A percentile compares a stretch with the other conserved stretches of the same genome.
phyloP scores from a whole-genome alignment of 768 basidiomycete genomes.

The Albatrellus ellisii region DNA sequence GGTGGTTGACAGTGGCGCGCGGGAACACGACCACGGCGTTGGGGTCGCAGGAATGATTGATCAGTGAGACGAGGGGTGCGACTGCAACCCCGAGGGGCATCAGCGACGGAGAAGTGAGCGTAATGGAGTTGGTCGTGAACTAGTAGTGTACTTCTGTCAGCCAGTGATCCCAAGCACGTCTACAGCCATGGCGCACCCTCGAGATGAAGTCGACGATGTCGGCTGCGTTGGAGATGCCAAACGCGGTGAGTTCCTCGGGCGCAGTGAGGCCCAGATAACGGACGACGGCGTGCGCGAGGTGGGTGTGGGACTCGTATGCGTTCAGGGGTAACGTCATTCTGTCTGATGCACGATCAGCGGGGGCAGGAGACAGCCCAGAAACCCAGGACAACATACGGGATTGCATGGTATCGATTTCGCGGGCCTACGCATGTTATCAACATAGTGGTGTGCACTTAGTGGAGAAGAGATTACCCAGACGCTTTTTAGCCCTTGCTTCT shows the following conservation, averaged over 20 bases:
- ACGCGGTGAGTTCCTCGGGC: slow-evolving; percentile 43
- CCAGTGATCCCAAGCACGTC: not conserved
- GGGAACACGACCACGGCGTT: slow-evolving; percentile 93
- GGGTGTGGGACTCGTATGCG: slow-evolving; percentile 43
- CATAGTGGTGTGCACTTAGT: too few species aligned
- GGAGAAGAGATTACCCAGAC: too few species aligned
- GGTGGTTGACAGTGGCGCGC: slow-evolving; percentile 25
- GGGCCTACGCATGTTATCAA: slow-evolving; percentile 29
- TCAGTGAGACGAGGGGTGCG: slow-evolving; percentile 64
- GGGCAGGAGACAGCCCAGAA: not conserved
- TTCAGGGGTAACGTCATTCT: slow-evolving; percentile 36
- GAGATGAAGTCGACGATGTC: slow-evolving; percentile 65
- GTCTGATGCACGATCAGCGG: slow-evolving; percentile 28
- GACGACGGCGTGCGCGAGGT: slow-evolving; percentile 63
- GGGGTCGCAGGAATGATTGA: slow-evolving; percentile 82
- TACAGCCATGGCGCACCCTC: slow-evolving; percentile 30
- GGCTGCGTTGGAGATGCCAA: slow-evolving; percentile 38
- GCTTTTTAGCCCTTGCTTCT: slow-evolving; percentile 38
- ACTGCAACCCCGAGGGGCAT: slow-evolving; percentile 77
- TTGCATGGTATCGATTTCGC: slow-evolving; percentile 56
- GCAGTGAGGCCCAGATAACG: slow-evolving; percentile 52
- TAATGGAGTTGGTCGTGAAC: slow-evolving; percentile 90
- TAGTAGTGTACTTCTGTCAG: slow-evolving; percentile 19
- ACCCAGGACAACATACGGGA: slow-evolving; percentile 45
- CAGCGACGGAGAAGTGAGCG: slow-evolving; percentile 66